These are phyloP conservation scores for Paspalum vaginatum DNA, from an alignment of 176 grass and related monocot genomes.

Conservation along the genomic window DNA sequence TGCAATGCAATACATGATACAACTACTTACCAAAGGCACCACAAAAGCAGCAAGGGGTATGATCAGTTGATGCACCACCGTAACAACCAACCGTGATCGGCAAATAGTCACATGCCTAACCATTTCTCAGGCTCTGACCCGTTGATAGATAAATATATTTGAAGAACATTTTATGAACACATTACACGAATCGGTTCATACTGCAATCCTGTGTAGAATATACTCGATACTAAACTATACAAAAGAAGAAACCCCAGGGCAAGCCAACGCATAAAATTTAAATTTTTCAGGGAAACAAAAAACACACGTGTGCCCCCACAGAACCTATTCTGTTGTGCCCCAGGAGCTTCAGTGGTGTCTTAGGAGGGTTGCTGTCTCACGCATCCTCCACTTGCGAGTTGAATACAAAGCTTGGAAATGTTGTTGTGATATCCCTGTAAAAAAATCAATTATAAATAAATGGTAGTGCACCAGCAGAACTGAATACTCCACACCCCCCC, in stretches of 20 bases:
- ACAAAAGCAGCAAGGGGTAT: too few species aligned
- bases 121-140: too few species aligned
- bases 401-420: slow-evolving; percentile 67
- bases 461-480: neutral
- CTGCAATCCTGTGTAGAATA: slow-evolving; percentile 23
- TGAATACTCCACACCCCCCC: neutral
- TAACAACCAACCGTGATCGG: too few species aligned
- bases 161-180: slow-evolving; percentile 17
- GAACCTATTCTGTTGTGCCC: slow-evolving; percentile 2
- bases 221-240: slow-evolving; percentile 27
- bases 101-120: too few species aligned
- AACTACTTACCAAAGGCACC: too few species aligned
- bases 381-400: slow-evolving; percentile 60
- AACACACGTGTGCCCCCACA: slow-evolving; percentile 23
- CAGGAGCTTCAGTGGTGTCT: neutral
- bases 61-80: too few species aligned
- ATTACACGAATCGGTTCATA: neutral
- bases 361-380: slow-evolving; percentile 25
- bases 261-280: slow-evolving; percentile 1
- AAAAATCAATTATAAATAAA: slow-evolving; percentile 13
- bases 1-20: too few species aligned
- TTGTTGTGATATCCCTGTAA: slow-evolving; percentile 65
- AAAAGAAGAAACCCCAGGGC: slow-evolving; percentile 22
- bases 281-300: slow-evolving; percentile 37
- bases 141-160: neutral